Conservation (phyloP, 805 yeast genomes). For the Candida orba region DNA sequence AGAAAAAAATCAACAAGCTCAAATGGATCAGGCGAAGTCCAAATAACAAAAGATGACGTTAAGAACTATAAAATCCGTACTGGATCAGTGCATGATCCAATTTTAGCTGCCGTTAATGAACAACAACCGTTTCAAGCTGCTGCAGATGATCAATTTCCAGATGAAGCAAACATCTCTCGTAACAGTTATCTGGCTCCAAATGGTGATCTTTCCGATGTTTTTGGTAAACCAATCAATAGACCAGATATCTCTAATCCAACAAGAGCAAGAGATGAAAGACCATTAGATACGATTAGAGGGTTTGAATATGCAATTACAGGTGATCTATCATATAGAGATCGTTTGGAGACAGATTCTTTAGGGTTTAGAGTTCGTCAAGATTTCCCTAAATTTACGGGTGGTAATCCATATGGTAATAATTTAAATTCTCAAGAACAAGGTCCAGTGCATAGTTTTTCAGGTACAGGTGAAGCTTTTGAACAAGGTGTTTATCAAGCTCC, state of each 20-base stretch:
- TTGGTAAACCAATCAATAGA: conserved; percentile 71
- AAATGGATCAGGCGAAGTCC: conserved; percentile 27
- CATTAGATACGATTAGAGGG: conserved; percentile 88
- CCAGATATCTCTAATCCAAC: conserved; percentile 93
- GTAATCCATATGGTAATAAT: conserved; percentile 27
- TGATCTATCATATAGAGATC: conserved; percentile 70
- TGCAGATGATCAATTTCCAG: conserved; percentile 7
- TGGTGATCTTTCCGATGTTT: conserved; percentile 61
- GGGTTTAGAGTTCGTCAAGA: conserved; percentile 84
- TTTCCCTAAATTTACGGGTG: conserved; percentile 48
- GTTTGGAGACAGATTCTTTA: conserved; percentile 65
- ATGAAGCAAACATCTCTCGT: conserved; percentile 22
- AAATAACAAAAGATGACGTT: conserved; percentile 44
- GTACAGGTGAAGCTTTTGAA: conserved; percentile 35
- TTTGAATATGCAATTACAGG: conserved; percentile 95
- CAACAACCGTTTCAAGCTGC: conserved; percentile 85
- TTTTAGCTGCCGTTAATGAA: conserved; percentile 86
- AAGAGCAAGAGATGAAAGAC: conserved; percentile 89
- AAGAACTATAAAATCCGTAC: conserved; percentile 56
- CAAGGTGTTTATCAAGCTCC: conserved; percentile 60
- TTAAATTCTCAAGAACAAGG: conserved; percentile 16
- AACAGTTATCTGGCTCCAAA: conserved; percentile 30
- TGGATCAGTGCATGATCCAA: conserved; percentile 80
- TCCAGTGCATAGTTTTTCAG: conserved; percentile 24
- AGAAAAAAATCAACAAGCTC: conserved; percentile 30